Conservation (phyloP, 2,329 filamentous ascomycete species). For the Pseudocercospora vitis region DNA sequence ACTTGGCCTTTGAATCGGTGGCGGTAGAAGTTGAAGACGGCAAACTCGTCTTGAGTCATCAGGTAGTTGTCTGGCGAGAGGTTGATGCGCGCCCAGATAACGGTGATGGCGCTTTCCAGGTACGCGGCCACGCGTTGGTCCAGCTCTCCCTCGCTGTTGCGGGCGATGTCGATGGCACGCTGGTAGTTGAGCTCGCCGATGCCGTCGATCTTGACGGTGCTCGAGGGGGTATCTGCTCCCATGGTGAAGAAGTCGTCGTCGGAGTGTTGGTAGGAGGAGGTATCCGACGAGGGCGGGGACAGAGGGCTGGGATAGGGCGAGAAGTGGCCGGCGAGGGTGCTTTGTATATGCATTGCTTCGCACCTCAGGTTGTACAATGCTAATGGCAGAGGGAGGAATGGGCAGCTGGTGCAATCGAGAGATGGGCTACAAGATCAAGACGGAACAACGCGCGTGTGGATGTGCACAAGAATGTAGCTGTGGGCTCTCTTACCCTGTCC, state of each 20-base stretch:
- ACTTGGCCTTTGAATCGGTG: slow-evolving; percentile 60
- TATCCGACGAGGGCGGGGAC: slow-evolving; percentile 26
- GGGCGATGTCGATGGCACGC: slow-evolving; percentile 72
- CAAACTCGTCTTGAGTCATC: slow-evolving; percentile 74
- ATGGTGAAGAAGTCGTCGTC: slow-evolving; percentile 35
- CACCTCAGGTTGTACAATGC: slow-evolving; percentile 13
- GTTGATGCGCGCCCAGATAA: slow-evolving; percentile 68
- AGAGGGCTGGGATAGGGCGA: slow-evolving; percentile 33
- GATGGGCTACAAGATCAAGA: slow-evolving; percentile 22
- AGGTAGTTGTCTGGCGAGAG: slow-evolving; percentile 68
- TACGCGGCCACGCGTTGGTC: slow-evolving; percentile 64
- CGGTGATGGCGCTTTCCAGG: slow-evolving; percentile 63
- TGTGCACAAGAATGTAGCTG: slow-evolving; percentile 18
- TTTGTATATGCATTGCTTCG: slow-evolving; percentile 24
- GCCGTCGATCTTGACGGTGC: slow-evolving; percentile 32
- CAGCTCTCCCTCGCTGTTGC: slow-evolving; percentile 68
- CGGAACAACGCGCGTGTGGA: slow-evolving; percentile 17
- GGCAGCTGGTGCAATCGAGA: slow-evolving; percentile 8
- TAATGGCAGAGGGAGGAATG: slow-evolving; percentile 11
- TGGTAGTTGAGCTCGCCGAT: slow-evolving; percentile 54
- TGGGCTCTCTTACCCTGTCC: slow-evolving; percentile 24
- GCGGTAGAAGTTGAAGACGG: slow-evolving; percentile 83
- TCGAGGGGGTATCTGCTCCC: slow-evolving; percentile 43
- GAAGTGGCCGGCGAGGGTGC: slow-evolving; percentile 23
- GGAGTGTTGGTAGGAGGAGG: slow-evolving; percentile 14